Evolutionary conservation across 768 basidiomycete genomes (phyloP).

Genomic region (Tricholoma furcatifolium): DNA sequence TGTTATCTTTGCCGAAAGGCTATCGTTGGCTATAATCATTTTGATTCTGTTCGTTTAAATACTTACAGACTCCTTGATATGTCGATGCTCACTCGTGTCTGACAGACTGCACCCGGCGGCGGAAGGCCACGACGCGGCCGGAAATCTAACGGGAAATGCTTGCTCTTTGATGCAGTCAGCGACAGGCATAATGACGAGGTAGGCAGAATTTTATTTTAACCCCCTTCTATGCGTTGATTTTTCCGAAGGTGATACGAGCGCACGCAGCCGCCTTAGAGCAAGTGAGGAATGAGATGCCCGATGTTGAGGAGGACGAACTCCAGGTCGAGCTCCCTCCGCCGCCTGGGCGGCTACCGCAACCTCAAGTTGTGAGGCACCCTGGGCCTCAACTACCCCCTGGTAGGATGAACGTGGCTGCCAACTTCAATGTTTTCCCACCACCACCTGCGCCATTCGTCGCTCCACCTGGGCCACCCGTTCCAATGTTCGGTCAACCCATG

Average conservation of each 20-base stretch:
- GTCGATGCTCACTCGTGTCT: background rate
- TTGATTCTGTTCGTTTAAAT: conserved; percentile 24
- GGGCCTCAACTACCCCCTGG: background rate
- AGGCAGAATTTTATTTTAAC: background rate
- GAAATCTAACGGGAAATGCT: conserved; percentile 5
- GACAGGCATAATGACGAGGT: conserved; percentile 10
- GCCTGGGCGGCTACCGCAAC: conserved; percentile 12
- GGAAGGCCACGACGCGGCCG: background rate
- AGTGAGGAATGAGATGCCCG: conserved; percentile 49
- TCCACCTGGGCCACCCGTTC: no score
- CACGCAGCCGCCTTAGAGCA: conserved; percentile 52
- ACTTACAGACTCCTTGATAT: background rate
- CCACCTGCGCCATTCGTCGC: background rate
- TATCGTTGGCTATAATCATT: conserved; percentile 66
- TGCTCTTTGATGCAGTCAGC: conserved; percentile 5
- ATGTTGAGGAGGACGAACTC: conserved; percentile 47
- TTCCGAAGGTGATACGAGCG: conserved; percentile 52
- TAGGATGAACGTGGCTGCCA: no score
- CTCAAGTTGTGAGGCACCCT: background rate
- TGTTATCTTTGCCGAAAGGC: conserved; percentile 72
- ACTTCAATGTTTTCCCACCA: background rate
- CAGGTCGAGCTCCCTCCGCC: conserved; percentile 48
- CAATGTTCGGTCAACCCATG: background rate
- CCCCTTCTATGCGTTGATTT: background rate
- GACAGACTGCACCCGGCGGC: background rate